phyloP scores from a whole-genome alignment of 2,329 filamentous ascomycete species.

The Sporothrix sp. region DNA sequence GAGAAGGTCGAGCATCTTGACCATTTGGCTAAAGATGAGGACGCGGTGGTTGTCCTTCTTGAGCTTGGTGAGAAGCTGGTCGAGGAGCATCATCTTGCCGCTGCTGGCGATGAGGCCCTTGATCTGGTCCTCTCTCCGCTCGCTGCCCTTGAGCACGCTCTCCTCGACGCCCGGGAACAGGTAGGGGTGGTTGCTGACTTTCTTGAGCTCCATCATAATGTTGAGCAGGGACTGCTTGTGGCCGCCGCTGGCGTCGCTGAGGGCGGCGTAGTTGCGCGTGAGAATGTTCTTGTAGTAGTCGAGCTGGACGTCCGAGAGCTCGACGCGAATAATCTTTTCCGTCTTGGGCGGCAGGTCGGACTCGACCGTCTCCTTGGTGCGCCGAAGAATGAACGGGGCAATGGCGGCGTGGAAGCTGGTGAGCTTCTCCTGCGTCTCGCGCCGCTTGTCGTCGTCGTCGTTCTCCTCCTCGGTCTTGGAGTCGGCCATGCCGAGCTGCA shows the following conservation, averaged over 20 bases:
- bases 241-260: conserved; percentile 81
- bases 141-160: conserved; percentile 70
- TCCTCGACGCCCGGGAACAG: conserved; percentile 95
- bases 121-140: conserved; percentile 77
- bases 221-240: conserved; percentile 94
- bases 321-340: conserved; percentile 97
- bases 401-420: conserved; percentile 77
- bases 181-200: conserved; percentile 96
- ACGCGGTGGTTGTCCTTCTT: conserved; percentile 92
- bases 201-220: conserved; percentile 99
- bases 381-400: conserved; percentile 85
- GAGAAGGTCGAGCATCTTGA: conserved; percentile 94
- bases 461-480: conserved; percentile 24
- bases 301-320: conserved; percentile 88
- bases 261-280: conserved; percentile 87
- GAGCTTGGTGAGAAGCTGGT: conserved; percentile 87
- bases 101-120: conserved; percentile 92
- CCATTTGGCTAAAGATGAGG: conserved; percentile 98
- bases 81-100: conserved; percentile 98
- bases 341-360: conserved; percentile 94
- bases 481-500: conserved; percentile 51
- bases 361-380: conserved; percentile 95
- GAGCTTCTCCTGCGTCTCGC: conserved; percentile 78
- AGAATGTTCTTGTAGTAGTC: conserved; percentile 99
- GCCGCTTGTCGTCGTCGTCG: conserved; percentile 39